Evolutionary conservation across 371 early-diverging fungal genomes (phyloP).

Genomic region (Saksenaea oblongispora): DNA sequence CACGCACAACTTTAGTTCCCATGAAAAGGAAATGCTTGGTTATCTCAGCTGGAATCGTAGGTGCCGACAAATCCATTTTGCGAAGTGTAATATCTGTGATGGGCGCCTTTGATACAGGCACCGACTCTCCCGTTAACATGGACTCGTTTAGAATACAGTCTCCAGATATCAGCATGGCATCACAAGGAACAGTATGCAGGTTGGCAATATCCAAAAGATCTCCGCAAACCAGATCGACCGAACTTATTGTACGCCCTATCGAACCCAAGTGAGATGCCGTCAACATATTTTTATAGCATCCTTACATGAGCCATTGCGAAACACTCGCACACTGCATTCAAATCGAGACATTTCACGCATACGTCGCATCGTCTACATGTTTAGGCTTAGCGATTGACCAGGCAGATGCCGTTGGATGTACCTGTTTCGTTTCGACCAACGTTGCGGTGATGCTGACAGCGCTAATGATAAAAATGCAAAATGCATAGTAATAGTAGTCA

Average conservation of each 20-base stretch:
- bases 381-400: background rate
- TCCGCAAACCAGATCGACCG: conserved; percentile 94
- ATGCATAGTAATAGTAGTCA: conserved; percentile 94
- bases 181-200: conserved; percentile 86
- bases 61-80: conserved; percentile 70
- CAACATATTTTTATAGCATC: too few species aligned
- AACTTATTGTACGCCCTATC: conserved; percentile 60
- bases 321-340: conserved; percentile 77
- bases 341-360: conserved; percentile 89
- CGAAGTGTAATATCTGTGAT: conserved; percentile 69
- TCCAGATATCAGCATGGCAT: conserved; percentile 93
- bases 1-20: conserved; percentile 93
- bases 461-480: conserved; percentile 87
- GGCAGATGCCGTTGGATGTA: too few species aligned
- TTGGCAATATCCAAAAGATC: conserved; percentile 89
- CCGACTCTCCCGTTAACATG: conserved; percentile 96
- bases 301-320: conserved; percentile 70
- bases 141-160: conserved; percentile 98
- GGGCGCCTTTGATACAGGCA: conserved; percentile 80
- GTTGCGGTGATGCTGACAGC: conserved; percentile 78
- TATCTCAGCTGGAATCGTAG: conserved; percentile 71
- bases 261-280: background rate
- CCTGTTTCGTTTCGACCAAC: conserved; percentile 82
- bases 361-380: conserved; percentile 63
- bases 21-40: conserved; percentile 84